These are phyloP conservation scores for Chrysoporthe cubensis DNA, from an alignment of 2,329 filamentous ascomycete species.

Conservation along the genomic window DNA sequence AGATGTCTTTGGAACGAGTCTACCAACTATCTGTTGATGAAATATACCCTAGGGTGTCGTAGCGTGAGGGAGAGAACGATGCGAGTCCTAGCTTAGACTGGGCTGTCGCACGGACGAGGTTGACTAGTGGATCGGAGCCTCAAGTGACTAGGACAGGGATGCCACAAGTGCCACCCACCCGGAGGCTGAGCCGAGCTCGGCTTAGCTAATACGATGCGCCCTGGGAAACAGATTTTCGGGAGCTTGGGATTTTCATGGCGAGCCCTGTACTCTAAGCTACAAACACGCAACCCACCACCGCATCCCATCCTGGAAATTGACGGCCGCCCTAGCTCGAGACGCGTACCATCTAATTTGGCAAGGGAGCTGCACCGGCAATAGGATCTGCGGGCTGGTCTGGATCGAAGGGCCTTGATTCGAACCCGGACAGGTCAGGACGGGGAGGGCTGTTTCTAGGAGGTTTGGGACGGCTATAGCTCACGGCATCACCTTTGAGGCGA, in stretches of 20 bases:
- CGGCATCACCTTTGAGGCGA: background rate
- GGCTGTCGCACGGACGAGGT: background rate
- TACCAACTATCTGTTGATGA: background rate
- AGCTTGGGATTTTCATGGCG: background rate
- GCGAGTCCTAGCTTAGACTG: background rate
- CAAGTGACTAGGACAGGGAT: background rate
- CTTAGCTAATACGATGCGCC: background rate
- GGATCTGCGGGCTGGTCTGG: background rate
- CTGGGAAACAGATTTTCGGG: background rate
- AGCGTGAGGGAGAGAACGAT: background rate
- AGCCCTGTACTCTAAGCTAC: background rate
- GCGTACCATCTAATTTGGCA: background rate
- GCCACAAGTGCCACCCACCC: background rate
- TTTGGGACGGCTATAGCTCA: background rate
- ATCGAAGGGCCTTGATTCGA: background rate
- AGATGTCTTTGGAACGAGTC: too few relatives aligned
- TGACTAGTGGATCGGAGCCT: background rate
- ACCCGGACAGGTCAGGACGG: too few relatives aligned
- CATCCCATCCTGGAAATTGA: background rate
- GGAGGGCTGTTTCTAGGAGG: background rate
- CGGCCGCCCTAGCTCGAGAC: background rate
- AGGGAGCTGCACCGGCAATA: background rate
- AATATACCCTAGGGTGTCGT: background rate
- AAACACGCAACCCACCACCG: background rate
- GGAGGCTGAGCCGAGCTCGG: background rate